Percentiles rank a stretch among this genome's conserved stretches.
Conservation (phyloP, 129 eudicot genomes). For the carrot (Daucus carota) region DH1_v3.0 NC_030387.2:1905001-1905500, state of each 20-base stretch:
- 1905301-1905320: background rate
- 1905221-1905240: background rate
- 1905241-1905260: background rate
- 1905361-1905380: background rate
- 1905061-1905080: conserved; percentile 61
- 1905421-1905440: background rate
- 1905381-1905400: background rate
- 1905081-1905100: background rate
- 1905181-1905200: background rate
- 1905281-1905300: background rate
- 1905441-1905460: background rate
- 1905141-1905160: too few species aligned
- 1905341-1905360: background rate
- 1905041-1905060: conserved; percentile 86
- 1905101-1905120: background rate
- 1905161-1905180: too few species aligned
- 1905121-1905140: background rate
- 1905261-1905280: background rate
- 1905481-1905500: too few species aligned
- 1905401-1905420: background rate
- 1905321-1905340: background rate
- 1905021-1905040: conserved; percentile 88
- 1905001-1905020: conserved; percentile 94
- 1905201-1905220: background rate
- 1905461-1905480: background rate